Conservation (phyloP, 805 yeast species). For the Pichia eremophila region DNA sequence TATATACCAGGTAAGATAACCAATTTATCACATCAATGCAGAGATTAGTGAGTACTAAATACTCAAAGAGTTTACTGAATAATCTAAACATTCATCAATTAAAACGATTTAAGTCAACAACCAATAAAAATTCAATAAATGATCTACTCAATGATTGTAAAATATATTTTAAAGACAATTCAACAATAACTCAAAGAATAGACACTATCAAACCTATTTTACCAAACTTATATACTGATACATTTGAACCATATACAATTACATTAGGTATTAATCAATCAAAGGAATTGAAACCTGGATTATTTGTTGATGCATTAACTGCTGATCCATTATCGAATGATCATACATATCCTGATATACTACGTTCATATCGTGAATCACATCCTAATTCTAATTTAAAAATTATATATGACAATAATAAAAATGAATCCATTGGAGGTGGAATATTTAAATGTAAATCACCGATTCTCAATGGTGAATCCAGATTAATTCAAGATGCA, state of each 20-base stretch:
- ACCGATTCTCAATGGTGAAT: slow-evolving; percentile 22
- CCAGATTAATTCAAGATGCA: slow-evolving; percentile 22
- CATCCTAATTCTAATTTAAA: slow-evolving; percentile 10
- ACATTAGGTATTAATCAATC: slow-evolving; percentile 23
- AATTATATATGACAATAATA: slow-evolving; percentile 8
- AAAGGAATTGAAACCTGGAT: slow-evolving; percentile 11
- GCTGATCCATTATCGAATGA: slow-evolving; percentile 24
- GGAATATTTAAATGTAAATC: slow-evolving; percentile 18
- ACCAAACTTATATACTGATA: slow-evolving; percentile 4
- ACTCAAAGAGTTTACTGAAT: not conserved
- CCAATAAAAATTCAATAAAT: not conserved
- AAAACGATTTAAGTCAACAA: not conserved
- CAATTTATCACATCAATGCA: not conserved
- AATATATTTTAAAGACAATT: slow-evolving; percentile 2
- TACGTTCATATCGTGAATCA: slow-evolving; percentile 8
- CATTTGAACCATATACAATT: slow-evolving; percentile 17
- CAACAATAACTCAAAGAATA: slow-evolving; percentile 10
- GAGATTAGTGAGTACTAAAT: not conserved
- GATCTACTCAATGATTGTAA: not conserved
- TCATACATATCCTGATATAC: slow-evolving; percentile 12
- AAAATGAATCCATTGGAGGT: slow-evolving; percentile 6
- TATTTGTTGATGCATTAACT: slow-evolving; percentile 19
- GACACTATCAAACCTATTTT: slow-evolving; percentile 10
- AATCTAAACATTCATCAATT: not conserved
- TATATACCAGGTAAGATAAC: too few relatives aligned